Base-by-base conservation (phyloP, 2,329 filamentous ascomycete genomes). In the Fusarium albidum region DNA sequence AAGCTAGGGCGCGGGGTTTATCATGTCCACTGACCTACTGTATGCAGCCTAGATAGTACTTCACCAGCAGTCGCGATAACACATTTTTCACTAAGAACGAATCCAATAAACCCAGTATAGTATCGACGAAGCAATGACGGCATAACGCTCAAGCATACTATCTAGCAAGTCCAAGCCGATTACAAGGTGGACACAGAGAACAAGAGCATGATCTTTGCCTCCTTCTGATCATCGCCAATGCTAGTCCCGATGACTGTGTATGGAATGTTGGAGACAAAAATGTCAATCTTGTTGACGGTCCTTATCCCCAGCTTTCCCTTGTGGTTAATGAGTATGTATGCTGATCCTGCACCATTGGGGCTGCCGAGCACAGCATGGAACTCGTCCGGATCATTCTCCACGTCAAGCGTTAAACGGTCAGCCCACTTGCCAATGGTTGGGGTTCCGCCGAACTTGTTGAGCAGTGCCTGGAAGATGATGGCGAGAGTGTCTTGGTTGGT, bases 251-350 rank as follows among this genome's bases (percentile, higher is more conserved):
- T 14, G 5, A 54, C 40, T 8, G 27, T n/a, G n/a, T 18, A 49
- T 17, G 13, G 27, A 5, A 33, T n/a, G 3, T 18, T 28, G 3
- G 55, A 41, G 11, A 57, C 17, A 32, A 57, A 57, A 37, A 57
- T 29, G 3, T 57, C 55, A 12, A 57, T 33, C 39, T 45, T 48
- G 6, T 55, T 43, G 8, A 57, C 48, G 4, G 27, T 43, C 34
- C 21, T 57, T 9, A 35, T 10, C 3, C 55, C 55, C 5, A 57
- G 26, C 11, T 8, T 12, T 8, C 13, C n/a, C 15, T 57, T 57
- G 29, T 57, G 51, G 6, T 45, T 57, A 5, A 57, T 11, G 13
- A 55, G 28, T 4, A 55, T 17, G n/a, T 26, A 57, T 1, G 55
- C 33, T 13, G 46, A 33, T 3, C 21, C 29, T 17, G 46, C 13